Evolutionary conservation across 805 yeast genomes (phyloP).

Genomic region (Spathaspora girioi): DNA sequence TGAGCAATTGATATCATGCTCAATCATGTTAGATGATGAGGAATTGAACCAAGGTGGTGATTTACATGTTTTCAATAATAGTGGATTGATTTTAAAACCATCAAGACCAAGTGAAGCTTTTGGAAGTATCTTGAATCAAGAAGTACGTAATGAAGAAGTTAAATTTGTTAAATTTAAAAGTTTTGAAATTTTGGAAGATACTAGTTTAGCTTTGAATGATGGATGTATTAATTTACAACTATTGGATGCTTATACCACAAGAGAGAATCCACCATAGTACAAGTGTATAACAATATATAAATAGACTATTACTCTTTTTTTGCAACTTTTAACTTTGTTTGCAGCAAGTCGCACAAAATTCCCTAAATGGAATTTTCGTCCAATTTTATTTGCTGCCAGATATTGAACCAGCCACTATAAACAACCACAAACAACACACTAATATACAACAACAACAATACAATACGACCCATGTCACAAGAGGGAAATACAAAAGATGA

Average conservation of each 20-base stretch:
- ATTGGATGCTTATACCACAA: slow-evolving; percentile 39
- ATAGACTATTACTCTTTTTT: neutral
- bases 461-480: neutral
- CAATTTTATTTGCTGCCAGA: neutral
- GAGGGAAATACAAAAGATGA: neutral
- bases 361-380: too few relatives aligned
- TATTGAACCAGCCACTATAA: neutral
- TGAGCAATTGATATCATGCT: slow-evolving; percentile 13
- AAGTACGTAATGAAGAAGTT: neutral
- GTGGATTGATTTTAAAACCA: slow-evolving; percentile 19
- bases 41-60: slow-evolving; percentile 33
- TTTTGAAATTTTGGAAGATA: slow-evolving; percentile 35
- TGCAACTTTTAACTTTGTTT: neutral
- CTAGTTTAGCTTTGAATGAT: slow-evolving; percentile 23
- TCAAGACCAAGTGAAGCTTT: slow-evolving; percentile 11
- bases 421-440: neutral
- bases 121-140: slow-evolving; percentile 4
- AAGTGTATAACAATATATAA: neutral
- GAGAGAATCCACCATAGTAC: slow-evolving; percentile 34
- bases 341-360: too few relatives aligned
- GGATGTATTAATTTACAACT: slow-evolving; percentile 34
- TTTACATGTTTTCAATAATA: slow-evolving; percentile 25
- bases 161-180: slow-evolving; percentile 27
- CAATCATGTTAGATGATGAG: slow-evolving; percentile 25
- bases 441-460: too few relatives aligned